Base-by-base conservation (phyloP, 345 rosid species). In the Ceriops tagal region DNA sequence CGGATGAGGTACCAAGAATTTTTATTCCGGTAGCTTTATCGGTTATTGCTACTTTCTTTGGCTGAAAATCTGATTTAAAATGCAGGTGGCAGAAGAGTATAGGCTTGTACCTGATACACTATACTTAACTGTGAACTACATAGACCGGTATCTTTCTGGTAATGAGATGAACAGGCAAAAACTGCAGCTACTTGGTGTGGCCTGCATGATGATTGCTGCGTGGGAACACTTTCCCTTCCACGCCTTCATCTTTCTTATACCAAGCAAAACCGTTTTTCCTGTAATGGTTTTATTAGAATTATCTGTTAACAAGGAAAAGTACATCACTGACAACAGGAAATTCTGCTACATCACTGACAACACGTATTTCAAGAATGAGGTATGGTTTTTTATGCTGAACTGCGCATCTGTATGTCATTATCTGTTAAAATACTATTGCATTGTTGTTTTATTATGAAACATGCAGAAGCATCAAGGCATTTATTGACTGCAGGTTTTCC, bases 151-250 rank as follows among this genome's bases (percentile, higher is more conserved):
- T 80, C 93, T 93, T 66, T 89, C 98, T 2, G 97, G 97, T 31
- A 91, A 89, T 66, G 71, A 67, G 58, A 87, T 92, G 80, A 86
- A 80, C 71, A 89, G 93, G 77, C 93, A 93, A 58, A 82, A 84
- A 57, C 79, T 93, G 52, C 98, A 93, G 83, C 73, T 93, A 70
- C 96, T 93, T 65, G 97, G 98, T 74, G 90, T 93, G 70, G 82
- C 96, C 68, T 89, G 90, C 84, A 88, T 92, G 96, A 88, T 91
- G 96, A 85, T 93, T 75, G 96, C 98, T 60, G 71, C 97, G 97
- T 93, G 80, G 83, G 92, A 67, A 76, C 64, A 55, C 67, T 57
- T 9, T 51, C 24, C 58, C 49, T 34, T 53, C 30, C 58, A 4
- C 53, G 32, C 51, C 10, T 27, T 27, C 24, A 19, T 24, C 24